Evolutionary conservation across 768 basidiomycete species (phyloP).

Genomic region (Pulveroboletus sp.): DNA sequence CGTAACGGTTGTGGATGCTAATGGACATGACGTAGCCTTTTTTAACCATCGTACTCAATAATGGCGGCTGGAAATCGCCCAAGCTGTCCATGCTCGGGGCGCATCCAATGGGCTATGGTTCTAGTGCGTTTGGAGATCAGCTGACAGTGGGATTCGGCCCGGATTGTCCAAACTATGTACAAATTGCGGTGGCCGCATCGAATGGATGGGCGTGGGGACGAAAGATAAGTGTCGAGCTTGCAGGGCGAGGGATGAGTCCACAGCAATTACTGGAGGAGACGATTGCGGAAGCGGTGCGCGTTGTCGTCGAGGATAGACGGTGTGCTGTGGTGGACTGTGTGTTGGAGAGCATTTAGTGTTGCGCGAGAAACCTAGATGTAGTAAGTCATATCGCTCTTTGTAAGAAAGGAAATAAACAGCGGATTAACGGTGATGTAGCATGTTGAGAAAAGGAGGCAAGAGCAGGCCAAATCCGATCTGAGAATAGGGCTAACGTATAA

Average conservation of each 20-base stretch:
- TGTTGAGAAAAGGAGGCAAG: too few species aligned
- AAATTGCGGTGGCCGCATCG: conserved; percentile 66
- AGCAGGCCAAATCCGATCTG: too few species aligned
- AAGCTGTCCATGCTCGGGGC: conserved; percentile 63
- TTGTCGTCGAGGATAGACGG: conserved; percentile 55
- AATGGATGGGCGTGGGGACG: conserved; percentile 64
- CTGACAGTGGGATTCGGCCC: conserved; percentile 68
- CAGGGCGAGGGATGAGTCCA: conserved; percentile 20
- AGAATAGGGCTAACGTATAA: too few species aligned
- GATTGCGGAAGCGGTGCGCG: conserved; percentile 48
- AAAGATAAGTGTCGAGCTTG: conserved; percentile 32
- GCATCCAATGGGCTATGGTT: conserved; percentile 57
- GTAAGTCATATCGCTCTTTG: too few species aligned
- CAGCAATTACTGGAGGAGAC: conserved; percentile 29
- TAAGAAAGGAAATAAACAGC: too few species aligned
- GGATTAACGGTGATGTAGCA: too few species aligned
- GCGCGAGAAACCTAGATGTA: too few species aligned
- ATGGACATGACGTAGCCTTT: conserved; percentile 48
- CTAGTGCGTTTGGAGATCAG: conserved; percentile 40
- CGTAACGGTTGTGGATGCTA: neutral
- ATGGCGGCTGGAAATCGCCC: conserved; percentile 70
- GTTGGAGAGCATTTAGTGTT: conserved; percentile 40
- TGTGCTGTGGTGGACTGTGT: conserved; percentile 68
- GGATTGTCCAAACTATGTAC: conserved; percentile 53
- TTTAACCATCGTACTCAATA: conserved; percentile 68